These are phyloP conservation scores for Drechslerella dactyloides DNA, from an alignment of 2,329 filamentous ascomycete species.

Conservation along the genomic window DNA sequence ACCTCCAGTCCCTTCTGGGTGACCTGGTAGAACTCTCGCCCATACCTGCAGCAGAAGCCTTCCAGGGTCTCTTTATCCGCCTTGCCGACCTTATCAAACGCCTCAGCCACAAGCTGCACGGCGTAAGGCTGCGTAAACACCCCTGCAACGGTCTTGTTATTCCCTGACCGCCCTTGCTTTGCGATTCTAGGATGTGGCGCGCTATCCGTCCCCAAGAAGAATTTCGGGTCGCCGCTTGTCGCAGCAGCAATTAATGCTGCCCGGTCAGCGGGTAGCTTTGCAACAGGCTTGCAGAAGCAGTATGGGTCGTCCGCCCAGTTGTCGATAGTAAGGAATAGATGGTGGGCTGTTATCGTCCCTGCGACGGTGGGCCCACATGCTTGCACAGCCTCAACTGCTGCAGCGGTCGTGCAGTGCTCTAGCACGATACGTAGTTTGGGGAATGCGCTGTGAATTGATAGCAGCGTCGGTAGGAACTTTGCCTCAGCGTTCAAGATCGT, in stretches of 20 bases:
- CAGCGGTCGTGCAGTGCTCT: constrained; percentile 87
- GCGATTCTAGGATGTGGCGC: constrained; percentile 71
- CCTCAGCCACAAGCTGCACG: constrained; percentile 67
- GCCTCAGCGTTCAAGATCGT: constrained; percentile 73
- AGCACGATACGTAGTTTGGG: constrained; percentile 73
- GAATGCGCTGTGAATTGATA: constrained; percentile 74
- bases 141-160: constrained; percentile 69
- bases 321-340: constrained; percentile 79
- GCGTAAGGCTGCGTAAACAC: constrained; percentile 80
- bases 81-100: constrained; percentile 63
- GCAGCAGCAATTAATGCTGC: constrained; percentile 72
- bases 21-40: constrained; percentile 66
- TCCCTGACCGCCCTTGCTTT: constrained; percentile 65
- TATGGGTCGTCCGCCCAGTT: constrained; percentile 75
- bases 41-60: constrained; percentile 66
- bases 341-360: constrained; percentile 84
- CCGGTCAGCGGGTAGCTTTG: constrained; percentile 74
- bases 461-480: constrained; percentile 79
- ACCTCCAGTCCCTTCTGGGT: constrained; percentile 58
- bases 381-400: constrained; percentile 77
- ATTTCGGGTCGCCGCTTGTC: constrained; percentile 64
- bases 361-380: constrained; percentile 78
- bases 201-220: constrained; percentile 74
- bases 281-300: constrained; percentile 79
- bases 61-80: constrained; percentile 63